Conservation (phyloP, 176 grass and related monocot species). For the Pontederia paniculata region DNA sequence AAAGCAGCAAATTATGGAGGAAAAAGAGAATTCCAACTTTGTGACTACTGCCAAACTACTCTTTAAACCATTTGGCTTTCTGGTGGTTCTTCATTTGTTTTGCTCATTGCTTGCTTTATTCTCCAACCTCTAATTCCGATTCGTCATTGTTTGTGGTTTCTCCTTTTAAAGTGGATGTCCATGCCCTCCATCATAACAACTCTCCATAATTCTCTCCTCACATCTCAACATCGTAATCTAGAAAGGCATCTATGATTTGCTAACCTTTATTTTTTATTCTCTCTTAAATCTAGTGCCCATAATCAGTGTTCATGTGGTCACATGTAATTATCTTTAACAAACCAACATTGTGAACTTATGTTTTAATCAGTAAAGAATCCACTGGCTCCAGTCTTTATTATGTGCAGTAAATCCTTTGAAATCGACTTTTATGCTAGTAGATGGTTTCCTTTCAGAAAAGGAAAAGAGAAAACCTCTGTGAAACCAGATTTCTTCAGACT, state of each 20-base stretch:
- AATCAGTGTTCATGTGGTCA: no score
- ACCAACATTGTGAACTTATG: no score
- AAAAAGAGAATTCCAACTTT: not conserved
- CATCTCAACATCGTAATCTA: constrained; percentile 5
- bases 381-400: no score
- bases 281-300: not conserved
- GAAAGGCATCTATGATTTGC: constrained; percentile 3
- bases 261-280: not conserved
- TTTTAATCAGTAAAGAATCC: no score
- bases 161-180: not conserved
- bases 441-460: no score
- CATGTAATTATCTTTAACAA: no score
- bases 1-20: not conserved
- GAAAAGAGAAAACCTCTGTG: no score
- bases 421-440: no score
- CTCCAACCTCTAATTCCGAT: constrained; percentile 4
- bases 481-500: no score
- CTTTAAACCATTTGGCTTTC: constrained; percentile 9
- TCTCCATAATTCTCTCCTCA: not conserved
- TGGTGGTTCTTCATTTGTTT: not conserved
- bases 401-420: no score
- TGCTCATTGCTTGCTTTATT: not conserved
- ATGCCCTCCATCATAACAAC: not conserved
- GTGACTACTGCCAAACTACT: not conserved
- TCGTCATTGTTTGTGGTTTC: no score